These are phyloP conservation scores for Aspergillus fumigatus DNA, from an alignment of 2,329 filamentous ascomycete genomes.

Conservation along the genomic window DNA sequence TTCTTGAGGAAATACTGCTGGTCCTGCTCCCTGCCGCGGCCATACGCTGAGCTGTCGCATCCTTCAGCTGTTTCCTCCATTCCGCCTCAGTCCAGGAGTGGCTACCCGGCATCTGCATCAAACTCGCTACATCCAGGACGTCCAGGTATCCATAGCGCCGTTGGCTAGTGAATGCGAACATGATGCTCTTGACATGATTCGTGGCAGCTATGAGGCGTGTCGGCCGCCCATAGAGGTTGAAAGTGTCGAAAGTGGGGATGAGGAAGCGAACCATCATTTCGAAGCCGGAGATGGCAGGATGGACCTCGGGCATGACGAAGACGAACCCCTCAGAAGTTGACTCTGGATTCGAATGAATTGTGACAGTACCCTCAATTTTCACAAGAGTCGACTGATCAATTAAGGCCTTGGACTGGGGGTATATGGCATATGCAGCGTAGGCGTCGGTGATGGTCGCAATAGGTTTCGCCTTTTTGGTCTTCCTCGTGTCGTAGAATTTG, in stretches of 20 bases:
- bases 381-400: constrained; percentile 92
- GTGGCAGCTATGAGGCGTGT: constrained; percentile 81
- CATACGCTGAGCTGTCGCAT: constrained; percentile 62
- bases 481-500: constrained; percentile 92
- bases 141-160: constrained; percentile 87
- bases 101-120: constrained; percentile 76
- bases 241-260: constrained; percentile 91
- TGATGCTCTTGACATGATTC: constrained; percentile 80
- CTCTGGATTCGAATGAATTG: constrained; percentile 74
- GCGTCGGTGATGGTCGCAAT: constrained; percentile 90
- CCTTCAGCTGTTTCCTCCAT: constrained; percentile 86
- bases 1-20: constrained; percentile 55
- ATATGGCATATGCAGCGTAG: constrained; percentile 90
- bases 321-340: constrained; percentile 86
- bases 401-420: constrained; percentile 87
- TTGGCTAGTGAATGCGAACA: constrained; percentile 96
- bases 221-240: constrained; percentile 84
- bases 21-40: constrained; percentile 37
- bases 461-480: constrained; percentile 84
- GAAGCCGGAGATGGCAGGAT: constrained; percentile 87
- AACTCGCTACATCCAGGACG: constrained; percentile 71
- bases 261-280: constrained; percentile 92
- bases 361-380: constrained; percentile 88
- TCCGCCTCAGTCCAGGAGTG: constrained; percentile 76
- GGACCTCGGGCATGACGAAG: constrained; percentile 94